These are phyloP conservation scores for Clonostachys sp. DNA, from an alignment of 2,329 filamentous ascomycete species.

Conservation along the genomic window DNA sequence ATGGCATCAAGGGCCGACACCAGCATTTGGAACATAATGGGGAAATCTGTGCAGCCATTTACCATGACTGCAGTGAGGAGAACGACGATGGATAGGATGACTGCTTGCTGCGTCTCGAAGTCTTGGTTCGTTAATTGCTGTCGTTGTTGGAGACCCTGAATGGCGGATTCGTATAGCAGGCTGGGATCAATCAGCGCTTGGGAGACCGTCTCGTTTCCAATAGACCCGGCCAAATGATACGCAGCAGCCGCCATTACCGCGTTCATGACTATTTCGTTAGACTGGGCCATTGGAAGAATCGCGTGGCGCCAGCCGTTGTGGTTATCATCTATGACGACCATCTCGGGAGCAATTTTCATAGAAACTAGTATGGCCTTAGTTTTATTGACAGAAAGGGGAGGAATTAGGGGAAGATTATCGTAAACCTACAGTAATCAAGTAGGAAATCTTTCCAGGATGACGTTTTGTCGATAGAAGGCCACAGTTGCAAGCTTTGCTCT, in stretches of 20 bases:
- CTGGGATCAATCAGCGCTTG: constrained; percentile 4
- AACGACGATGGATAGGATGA: constrained; percentile 12
- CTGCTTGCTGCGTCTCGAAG: constrained; percentile 7
- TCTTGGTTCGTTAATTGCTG: constrained; percentile 7
- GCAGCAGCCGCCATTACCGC: constrained; percentile 15
- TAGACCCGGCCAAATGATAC: constrained; percentile 10
- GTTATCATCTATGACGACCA: constrained; percentile 11
- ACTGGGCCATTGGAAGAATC: constrained; percentile 9
- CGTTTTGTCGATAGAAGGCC: too few relatives aligned
- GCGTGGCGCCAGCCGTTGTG: constrained; percentile 11
- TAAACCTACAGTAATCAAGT: background rate
- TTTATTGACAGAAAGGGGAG: too few relatives aligned
- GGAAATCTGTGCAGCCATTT: constrained; percentile 16
- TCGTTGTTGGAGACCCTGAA: constrained; percentile 8
- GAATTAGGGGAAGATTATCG: too few relatives aligned
- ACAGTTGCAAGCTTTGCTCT: too few relatives aligned
- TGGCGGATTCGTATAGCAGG: constrained; percentile 7
- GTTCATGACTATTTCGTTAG: constrained; percentile 14
- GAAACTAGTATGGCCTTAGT: constrained; percentile 11
- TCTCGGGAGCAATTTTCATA: constrained; percentile 11
- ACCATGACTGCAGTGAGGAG: constrained; percentile 15
- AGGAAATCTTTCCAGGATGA: background rate
- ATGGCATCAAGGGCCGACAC: constrained; percentile 16
- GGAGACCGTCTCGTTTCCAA: background rate
- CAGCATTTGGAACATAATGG: constrained; percentile 13